Base-by-base conservation (phyloP, 2,329 filamentous ascomycete genomes). In the Cercospora zeae-maydis region DNA sequence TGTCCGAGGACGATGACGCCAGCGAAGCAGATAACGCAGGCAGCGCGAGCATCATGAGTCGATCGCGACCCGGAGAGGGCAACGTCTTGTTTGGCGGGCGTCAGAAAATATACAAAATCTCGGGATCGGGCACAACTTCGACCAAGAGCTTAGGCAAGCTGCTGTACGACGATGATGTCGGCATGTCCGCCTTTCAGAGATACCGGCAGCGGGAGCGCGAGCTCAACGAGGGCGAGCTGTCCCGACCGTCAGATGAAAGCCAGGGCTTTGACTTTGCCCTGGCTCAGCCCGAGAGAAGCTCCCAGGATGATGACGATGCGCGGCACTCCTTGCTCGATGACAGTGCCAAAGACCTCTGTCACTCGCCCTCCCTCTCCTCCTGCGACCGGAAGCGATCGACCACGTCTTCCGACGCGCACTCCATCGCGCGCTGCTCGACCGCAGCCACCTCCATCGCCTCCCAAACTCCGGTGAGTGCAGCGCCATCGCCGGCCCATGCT, bases 81-180 rank as follows among this genome's bases (percentile, higher is more conserved):
- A 99, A 98, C 74, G 89, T 91, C 69, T 78, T 99, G 61, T 99
- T 99, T 77, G 95, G 95, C 62, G 95, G 95, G 14, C 87, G 95
- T 49, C 95, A 98, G 75, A 98, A 98, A 79, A 88, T 98, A 37
- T 98, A 96, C 74, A 93, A 92, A 75, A 90, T 96, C 67, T 83
- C 90, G 0, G 79, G 80, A 34, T 80, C 78, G 69, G 70, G 77
- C 60, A 72, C 78, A 60, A 58, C 59, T 19, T 72, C 69, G 14
- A 69, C 70, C 4, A 71, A 80, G 19, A 83, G 82, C 51, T 84
- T 91, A 81, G 90, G 84, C 24, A 88, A 86, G 67, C 83, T 87
- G 0, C 76, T 96, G 1, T 98, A 97, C 72, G 92, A 96, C 27
- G 88, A 95, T 69, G 95, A 99, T 75, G 85, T 97, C 16, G 85